phyloP scores from a whole-genome alignment of 1,139 yeast genomes.

The Magnusiomyces tetraspermus region DNA sequence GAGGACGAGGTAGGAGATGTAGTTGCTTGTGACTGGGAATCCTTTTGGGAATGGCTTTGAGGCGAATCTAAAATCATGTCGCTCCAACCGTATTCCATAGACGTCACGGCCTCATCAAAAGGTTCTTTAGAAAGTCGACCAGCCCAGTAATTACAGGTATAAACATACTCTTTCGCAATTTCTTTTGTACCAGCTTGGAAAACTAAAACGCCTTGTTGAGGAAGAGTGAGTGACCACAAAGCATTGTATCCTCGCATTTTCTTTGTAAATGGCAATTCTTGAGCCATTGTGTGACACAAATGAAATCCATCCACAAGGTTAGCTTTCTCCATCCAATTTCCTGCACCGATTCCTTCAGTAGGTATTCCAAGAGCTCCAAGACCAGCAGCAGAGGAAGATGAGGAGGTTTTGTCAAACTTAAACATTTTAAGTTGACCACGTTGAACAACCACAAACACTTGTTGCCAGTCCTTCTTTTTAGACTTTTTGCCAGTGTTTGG shows the following conservation, averaged over 20 bases:
- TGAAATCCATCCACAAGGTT: constrained; percentile 25
- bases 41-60: constrained; percentile 37
- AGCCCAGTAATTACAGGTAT: constrained; percentile 83
- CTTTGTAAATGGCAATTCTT: constrained; percentile 26
- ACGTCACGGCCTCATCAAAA: constrained; percentile 48
- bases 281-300: constrained; percentile 27
- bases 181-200: constrained; percentile 50
- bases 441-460: constrained; percentile 31
- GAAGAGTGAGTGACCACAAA: constrained; percentile 33
- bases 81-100: constrained; percentile 76
- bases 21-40: constrained; percentile 41
- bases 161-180: constrained; percentile 58
- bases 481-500: constrained; percentile 26
- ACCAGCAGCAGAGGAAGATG: background rate
- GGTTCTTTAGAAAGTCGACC: constrained; percentile 76
- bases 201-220: constrained; percentile 28
- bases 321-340: constrained; percentile 7
- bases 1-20: constrained; percentile 17
- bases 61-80: background rate
- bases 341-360: constrained; percentile 29
- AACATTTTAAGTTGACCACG: constrained; percentile 32
- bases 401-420: constrained; percentile 19
- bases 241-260: constrained; percentile 23
- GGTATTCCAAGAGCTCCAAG: constrained; percentile 40
- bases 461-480: constrained; percentile 28